Conservation (phyloP, 139 green algal species). For the Tetradesmus lagerheimii region DNA sequence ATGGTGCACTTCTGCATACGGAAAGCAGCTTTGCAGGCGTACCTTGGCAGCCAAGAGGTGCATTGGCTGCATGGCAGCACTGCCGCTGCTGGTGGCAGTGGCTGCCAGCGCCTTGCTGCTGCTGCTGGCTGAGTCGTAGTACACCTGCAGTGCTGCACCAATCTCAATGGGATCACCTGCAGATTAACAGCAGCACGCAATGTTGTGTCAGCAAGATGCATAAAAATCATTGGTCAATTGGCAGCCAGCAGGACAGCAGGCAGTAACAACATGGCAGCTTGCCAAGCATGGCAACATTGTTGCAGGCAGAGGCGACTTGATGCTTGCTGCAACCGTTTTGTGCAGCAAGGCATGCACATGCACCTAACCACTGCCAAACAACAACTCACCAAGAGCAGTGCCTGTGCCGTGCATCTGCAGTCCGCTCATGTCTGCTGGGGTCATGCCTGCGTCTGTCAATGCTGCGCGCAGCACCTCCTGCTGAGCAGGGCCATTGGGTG, state of each 20-base stretch:
- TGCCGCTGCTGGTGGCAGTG: neutral
- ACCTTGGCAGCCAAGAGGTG: slow-evolving; percentile 75
- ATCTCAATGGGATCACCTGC: slow-evolving; percentile 81
- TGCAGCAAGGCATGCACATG: neutral
- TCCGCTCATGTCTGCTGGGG: slow-evolving; percentile 14
- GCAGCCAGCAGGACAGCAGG: no score
- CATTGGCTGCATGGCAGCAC: slow-evolving; percentile 36
- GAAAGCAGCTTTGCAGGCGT: neutral
- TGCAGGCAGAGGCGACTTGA: neutral
- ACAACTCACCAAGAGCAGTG: slow-evolving; percentile 62
- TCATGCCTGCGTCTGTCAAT: slow-evolving; percentile 42
- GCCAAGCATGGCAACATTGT: no score
- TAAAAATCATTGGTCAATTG: no score
- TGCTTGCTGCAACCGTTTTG: neutral
- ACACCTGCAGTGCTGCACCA: slow-evolving; percentile 51
- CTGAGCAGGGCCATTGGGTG: slow-evolving; percentile 91
- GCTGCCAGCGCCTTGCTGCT: neutral
- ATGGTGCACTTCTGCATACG: no score
- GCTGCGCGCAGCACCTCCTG: slow-evolving; percentile 78
- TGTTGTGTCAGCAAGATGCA: neutral
- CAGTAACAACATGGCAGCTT: neutral
- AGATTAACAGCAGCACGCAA: neutral
- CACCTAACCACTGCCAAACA: neutral
- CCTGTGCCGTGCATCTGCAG: slow-evolving; percentile 85
- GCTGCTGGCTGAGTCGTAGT: neutral